Conservation (phyloP, 805 yeast species). For the Candida glaebosa region DNA sequence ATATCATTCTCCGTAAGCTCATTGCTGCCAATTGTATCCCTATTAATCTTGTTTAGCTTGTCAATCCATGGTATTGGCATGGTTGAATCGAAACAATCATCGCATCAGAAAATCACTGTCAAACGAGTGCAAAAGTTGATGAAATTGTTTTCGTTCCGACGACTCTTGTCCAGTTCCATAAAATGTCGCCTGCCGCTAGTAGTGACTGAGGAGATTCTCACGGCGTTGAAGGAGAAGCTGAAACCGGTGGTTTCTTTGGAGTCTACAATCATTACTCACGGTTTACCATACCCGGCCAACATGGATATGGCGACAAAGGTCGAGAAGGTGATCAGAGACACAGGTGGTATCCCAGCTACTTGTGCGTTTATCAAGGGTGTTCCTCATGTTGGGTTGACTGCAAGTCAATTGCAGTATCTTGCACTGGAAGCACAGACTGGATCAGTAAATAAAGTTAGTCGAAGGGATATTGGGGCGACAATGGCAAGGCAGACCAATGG, state of each 20-base stretch:
- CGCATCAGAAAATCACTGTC: slow-evolving; percentile 1
- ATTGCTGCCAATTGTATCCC: not conserved
- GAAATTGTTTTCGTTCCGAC: not conserved
- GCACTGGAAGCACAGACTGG: slow-evolving; percentile 31
- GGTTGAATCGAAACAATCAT: not conserved
- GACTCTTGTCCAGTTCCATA: slow-evolving; percentile 3
- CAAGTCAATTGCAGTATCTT: slow-evolving; percentile 46
- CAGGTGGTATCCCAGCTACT: slow-evolving; percentile 82
- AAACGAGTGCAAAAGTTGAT: too few relatives aligned
- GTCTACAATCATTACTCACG: slow-evolving; percentile 86
- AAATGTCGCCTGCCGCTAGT: slow-evolving; percentile 13
- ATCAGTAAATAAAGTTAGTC: slow-evolving; percentile 60
- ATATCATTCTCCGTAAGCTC: not conserved
- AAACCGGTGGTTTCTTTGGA: slow-evolving; percentile 80
- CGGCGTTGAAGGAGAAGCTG: slow-evolving; percentile 50
- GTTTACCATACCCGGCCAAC: slow-evolving; percentile 79
- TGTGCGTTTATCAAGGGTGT: slow-evolving; percentile 71
- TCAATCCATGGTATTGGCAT: slow-evolving; percentile 1
- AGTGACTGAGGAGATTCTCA: slow-evolving; percentile 51
- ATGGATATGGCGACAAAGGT: slow-evolving; percentile 68
- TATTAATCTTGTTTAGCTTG: not conserved
- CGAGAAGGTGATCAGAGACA: slow-evolving; percentile 54
- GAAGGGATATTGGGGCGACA: slow-evolving; percentile 74
- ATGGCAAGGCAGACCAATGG: slow-evolving; percentile 66
- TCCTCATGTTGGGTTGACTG: slow-evolving; percentile 64